phyloP scores from a whole-genome alignment of 202 grass and related monocot genomes.

The Digitaria exilis region DNA sequence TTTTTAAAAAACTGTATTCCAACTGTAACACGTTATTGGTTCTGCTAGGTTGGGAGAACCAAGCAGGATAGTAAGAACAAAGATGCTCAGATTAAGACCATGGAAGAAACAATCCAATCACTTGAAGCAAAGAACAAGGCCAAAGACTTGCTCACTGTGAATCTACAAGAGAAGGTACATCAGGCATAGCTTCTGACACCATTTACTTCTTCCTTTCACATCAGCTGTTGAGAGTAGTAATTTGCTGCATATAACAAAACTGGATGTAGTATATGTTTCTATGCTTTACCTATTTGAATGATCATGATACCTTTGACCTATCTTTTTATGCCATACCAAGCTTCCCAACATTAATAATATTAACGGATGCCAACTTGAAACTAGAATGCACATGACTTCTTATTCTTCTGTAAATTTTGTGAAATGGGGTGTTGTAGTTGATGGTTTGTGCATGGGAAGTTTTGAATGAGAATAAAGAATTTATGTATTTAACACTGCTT shows the following conservation, averaged over 20 bases:
- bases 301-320: neutral
- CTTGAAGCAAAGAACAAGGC: conserved; percentile 82
- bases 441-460: neutral
- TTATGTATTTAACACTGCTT: neutral
- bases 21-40: neutral
- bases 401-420: neutral
- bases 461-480: neutral
- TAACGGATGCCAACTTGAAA: neutral
- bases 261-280: neutral
- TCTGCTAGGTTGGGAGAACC: conserved; percentile 75
- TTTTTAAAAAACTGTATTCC: neutral
- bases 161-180: conserved; percentile 88
- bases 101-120: conserved; percentile 80
- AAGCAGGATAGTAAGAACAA: conserved; percentile 86
- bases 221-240: neutral
- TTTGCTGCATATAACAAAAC: neutral
- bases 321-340: neutral
- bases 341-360: neutral
- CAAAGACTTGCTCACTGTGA: conserved; percentile 71
- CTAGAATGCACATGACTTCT: neutral
- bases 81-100: conserved; percentile 78
- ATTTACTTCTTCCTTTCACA: neutral
- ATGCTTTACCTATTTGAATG: neutral
- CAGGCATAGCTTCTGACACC: neutral
- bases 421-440: neutral